These are phyloP conservation scores for Pyrrhoderma lamaoense DNA, from an alignment of 1,284 basidiomycete genomes.

Conservation along the genomic window DNA sequence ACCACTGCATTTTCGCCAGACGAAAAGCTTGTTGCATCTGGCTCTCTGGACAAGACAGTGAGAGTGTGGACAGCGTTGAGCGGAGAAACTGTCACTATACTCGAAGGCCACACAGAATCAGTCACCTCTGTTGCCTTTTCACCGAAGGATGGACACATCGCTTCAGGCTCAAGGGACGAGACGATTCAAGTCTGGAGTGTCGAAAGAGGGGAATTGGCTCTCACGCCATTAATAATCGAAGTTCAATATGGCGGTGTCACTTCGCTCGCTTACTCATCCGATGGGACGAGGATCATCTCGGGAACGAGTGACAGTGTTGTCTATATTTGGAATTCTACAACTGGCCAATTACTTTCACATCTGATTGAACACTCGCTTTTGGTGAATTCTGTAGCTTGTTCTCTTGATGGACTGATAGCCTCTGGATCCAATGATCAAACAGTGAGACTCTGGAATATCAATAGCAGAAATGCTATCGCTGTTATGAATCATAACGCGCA, in stretches of 20 bases:
- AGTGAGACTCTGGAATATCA: neutral
- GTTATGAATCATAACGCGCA: neutral
- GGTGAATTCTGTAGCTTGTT: conserved; percentile 9
- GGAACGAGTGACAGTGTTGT: conserved; percentile 15
- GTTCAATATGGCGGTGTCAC: neutral
- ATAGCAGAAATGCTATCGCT: neutral
- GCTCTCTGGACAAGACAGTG: too few relatives aligned
- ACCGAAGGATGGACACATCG: neutral
- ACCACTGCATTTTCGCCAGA: too few relatives aligned
- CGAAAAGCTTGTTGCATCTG: too few relatives aligned
- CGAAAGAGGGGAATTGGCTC: neutral
- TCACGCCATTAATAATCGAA: neutral
- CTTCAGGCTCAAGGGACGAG: neutral
- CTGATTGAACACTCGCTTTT: conserved; percentile 9
- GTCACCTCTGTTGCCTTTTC: neutral
- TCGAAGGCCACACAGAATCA: neutral
- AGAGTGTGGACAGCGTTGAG: too few relatives aligned
- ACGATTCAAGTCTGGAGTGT: conserved; percentile 1
- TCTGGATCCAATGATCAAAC: conserved; percentile 19
- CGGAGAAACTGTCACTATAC: too few relatives aligned
- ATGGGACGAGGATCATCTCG: conserved; percentile 4
- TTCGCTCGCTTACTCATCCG: conserved; percentile 1
- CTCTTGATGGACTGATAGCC: conserved; percentile 16
- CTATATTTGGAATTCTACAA: conserved; percentile 16
- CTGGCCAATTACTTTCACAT: neutral